A percentile compares a stretch with the other conserved stretches of the same genome.
Conservation (phyloP, 2,329 filamentous ascomycete species). For the Penicillium hordei region DNA sequence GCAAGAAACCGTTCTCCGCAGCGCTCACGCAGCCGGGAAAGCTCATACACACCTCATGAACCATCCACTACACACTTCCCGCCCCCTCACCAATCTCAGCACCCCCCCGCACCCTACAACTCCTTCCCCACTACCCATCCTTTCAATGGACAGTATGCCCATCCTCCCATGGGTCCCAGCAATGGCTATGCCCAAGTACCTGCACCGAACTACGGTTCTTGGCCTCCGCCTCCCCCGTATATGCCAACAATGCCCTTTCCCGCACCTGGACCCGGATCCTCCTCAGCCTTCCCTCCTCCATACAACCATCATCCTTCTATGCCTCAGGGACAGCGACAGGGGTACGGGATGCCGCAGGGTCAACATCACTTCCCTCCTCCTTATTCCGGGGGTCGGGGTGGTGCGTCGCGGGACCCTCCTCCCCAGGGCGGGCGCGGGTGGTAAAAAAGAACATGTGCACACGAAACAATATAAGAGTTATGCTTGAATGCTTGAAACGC, state of each 20-base stretch:
- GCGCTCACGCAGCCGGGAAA: conserved; percentile 30
- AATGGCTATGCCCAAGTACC: conserved; percentile 30
- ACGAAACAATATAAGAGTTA: conserved; percentile 9
- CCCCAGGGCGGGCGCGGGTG: conserved; percentile 15
- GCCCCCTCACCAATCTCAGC: conserved; percentile 24
- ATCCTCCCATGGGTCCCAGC: conserved; percentile 11
- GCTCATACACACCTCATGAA: conserved; percentile 36
- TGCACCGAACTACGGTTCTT: conserved; percentile 36
- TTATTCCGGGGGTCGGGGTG: conserved; percentile 26
- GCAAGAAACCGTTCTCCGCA: conserved; percentile 29
- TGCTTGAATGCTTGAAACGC: not conserved
- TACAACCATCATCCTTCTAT: conserved; percentile 24
- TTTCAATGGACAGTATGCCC: conserved; percentile 13
- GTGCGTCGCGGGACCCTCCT: conserved; percentile 21
- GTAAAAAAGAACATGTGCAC: conserved; percentile 12
- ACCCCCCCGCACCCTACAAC: conserved; percentile 20
- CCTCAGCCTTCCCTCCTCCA: conserved; percentile 28
- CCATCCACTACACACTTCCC: conserved; percentile 26
- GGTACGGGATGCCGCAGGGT: conserved; percentile 29
- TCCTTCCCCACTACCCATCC: conserved; percentile 8
- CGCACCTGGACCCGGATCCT: conserved; percentile 18
- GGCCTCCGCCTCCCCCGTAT: conserved; percentile 37
- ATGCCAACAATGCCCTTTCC: conserved; percentile 26
- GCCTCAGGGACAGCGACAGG: conserved; percentile 15
- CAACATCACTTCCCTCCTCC: conserved; percentile 37